Evolutionary conservation across 1,284 basidiomycete genomes (phyloP).

Genomic region (Cryptococcus sp.): DNA sequence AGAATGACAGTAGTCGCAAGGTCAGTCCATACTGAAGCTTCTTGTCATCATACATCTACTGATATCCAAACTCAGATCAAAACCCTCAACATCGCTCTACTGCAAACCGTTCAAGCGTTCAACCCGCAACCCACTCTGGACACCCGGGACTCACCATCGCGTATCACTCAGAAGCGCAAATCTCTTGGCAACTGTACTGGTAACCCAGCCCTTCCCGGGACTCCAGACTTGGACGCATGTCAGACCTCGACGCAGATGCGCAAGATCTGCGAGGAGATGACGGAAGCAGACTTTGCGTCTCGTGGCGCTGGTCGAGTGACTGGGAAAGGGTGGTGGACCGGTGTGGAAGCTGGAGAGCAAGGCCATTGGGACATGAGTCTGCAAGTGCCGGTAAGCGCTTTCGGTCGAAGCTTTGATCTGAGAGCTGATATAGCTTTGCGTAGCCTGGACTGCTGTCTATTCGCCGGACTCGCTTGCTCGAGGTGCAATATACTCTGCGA

Average conservation of each 20-base stretch:
- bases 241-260: constrained; percentile 59
- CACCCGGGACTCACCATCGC: constrained; percentile 34
- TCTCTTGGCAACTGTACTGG: constrained; percentile 9
- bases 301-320: constrained; percentile 68
- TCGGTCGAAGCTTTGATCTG: not conserved
- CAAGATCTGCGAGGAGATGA: constrained; percentile 64
- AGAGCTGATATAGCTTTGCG: not conserved
- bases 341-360: constrained; percentile 66
- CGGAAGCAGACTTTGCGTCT: constrained; percentile 62
- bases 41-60: not conserved
- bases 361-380: constrained; percentile 62
- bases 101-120: constrained; percentile 72
- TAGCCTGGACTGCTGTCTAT: constrained; percentile 75
- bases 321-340: constrained; percentile 84
- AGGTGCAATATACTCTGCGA: constrained; percentile 75
- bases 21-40: constrained; percentile 36
- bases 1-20: constrained; percentile 72
- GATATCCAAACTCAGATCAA: constrained; percentile 58
- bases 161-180: constrained; percentile 7
- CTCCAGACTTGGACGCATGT: constrained; percentile 61
- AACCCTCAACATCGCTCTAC: constrained; percentile 66
- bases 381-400: constrained; percentile 66
- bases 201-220: constrained; percentile 6
- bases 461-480: constrained; percentile 70
- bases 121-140: constrained; percentile 59